Evolutionary conservation across 176 grass and related monocot genomes (phyloP).

Genomic region (Triticum urartu): DNA sequence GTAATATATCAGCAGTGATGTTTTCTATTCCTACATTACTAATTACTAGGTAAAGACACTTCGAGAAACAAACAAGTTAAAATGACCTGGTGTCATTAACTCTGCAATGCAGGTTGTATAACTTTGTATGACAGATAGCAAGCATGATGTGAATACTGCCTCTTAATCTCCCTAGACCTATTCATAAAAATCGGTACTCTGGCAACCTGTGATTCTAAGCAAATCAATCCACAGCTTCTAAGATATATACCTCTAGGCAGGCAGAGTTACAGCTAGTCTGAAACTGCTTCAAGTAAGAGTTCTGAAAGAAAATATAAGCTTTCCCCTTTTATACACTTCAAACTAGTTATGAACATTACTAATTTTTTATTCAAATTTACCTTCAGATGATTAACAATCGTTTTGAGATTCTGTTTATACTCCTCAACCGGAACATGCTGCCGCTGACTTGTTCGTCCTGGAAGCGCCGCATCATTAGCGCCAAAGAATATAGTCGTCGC

Average conservation of each 20-base stretch:
- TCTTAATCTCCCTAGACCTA: neutral
- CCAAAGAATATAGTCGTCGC: conserved; percentile 82
- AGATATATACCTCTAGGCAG: neutral
- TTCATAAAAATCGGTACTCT: too few species aligned
- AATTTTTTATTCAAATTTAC: neutral
- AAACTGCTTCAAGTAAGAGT: neutral
- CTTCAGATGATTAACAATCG: conserved; percentile 71
- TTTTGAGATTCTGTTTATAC: conserved; percentile 73
- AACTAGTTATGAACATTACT: neutral
- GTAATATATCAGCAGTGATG: neutral
- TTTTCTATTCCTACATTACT: neutral
- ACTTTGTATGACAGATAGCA: neutral
- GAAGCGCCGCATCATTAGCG: conserved; percentile 76
- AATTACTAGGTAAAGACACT: neutral
- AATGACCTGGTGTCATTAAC: neutral
- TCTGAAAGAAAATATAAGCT: neutral
- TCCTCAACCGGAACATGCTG: conserved; percentile 76
- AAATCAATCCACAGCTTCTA: neutral
- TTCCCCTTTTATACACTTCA: neutral
- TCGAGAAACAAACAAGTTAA: neutral
- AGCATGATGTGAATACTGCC: neutral
- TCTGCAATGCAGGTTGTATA: neutral
- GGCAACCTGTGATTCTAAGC: neutral
- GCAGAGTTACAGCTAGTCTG: neutral
- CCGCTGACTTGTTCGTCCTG: conserved; percentile 49